Evolutionary conservation across 176 grass and related monocot genomes (phyloP).

Genomic region (Paspalum notatum): DNA sequence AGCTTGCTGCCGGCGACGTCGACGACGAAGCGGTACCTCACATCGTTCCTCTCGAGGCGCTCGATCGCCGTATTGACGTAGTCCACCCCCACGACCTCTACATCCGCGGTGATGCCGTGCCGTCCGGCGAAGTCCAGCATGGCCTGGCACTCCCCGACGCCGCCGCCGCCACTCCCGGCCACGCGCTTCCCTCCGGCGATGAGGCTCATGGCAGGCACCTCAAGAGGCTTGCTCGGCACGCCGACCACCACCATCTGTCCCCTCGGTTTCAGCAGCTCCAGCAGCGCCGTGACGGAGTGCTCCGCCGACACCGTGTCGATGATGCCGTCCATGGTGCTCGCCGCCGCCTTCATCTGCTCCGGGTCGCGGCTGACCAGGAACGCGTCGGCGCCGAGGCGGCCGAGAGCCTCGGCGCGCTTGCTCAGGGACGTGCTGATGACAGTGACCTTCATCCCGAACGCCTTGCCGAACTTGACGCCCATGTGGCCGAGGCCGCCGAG

Average conservation of each 20-base stretch:
- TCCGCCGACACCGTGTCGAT: constrained; percentile 62
- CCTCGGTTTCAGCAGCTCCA: constrained; percentile 36
- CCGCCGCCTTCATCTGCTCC: constrained; percentile 40
- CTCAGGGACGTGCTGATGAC: constrained; percentile 51
- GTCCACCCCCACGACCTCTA: constrained; percentile 63
- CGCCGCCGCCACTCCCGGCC: constrained; percentile 34
- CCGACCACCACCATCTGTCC: constrained; percentile 53
- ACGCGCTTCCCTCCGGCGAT: constrained; percentile 42
- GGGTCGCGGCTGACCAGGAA: constrained; percentile 53
- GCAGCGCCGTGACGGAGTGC: constrained; percentile 38
- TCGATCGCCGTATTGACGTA: constrained; percentile 52
- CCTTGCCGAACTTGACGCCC: constrained; percentile 62
- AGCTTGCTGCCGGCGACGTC: constrained; percentile 46
- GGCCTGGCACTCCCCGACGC: constrained; percentile 42
- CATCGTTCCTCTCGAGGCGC: constrained; percentile 60
- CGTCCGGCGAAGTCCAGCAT: constrained; percentile 47
- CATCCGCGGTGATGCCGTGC: constrained; percentile 49
- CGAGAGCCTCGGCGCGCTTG: constrained; percentile 42
- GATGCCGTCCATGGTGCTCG: constrained; percentile 58
- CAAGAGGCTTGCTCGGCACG: constrained; percentile 32
- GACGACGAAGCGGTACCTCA: constrained; percentile 62
- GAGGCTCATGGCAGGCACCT: constrained; percentile 34
- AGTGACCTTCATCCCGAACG: constrained; percentile 59
- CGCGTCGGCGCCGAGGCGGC: constrained; percentile 46
- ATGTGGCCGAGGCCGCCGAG: constrained; percentile 57